A percentile compares a stretch with the other conserved stretches of the same genome.
Evolutionary conservation across 495 filamentous ascomycete species (phyloP).

Genomic region (Lepidopterella palustris): DNA sequence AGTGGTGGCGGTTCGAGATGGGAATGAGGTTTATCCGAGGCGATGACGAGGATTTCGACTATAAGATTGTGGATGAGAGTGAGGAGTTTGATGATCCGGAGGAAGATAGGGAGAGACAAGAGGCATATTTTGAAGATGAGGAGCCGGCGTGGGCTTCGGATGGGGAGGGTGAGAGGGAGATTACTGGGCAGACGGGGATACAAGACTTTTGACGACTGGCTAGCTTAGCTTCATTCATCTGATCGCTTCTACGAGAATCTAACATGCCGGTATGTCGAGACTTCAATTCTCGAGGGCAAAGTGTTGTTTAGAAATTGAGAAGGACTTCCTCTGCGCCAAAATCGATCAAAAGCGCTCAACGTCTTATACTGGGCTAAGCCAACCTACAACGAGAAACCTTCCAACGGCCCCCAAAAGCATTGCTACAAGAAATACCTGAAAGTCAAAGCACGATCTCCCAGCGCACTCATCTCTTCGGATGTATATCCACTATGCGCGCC

Average conservation of each 20-base stretch:
- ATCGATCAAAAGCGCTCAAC: no score
- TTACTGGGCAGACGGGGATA: constrained; percentile 68
- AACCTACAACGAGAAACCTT: neutral
- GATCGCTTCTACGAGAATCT: no score
- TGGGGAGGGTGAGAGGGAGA: constrained; percentile 34
- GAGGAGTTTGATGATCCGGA: constrained; percentile 60
- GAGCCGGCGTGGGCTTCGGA: constrained; percentile 57
- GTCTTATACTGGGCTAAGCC: no score
- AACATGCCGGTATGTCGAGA: no score
- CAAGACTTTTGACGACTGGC: constrained; percentile 59
- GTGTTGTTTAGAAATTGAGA: no score
- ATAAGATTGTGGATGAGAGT: constrained; percentile 58
- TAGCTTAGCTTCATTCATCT: no score
- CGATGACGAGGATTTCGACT: constrained; percentile 71
- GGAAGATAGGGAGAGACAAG: constrained; percentile 51
- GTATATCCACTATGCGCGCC: constrained; percentile 45
- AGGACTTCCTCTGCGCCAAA: no score
- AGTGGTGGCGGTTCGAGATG: constrained; percentile 63
- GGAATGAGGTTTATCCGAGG: constrained; percentile 63
- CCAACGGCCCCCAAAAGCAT: neutral
- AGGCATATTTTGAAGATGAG: constrained; percentile 73
- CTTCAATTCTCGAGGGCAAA: no score
- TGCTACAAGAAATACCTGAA: constrained; percentile 54
- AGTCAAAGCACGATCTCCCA: constrained; percentile 58
- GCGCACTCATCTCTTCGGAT: constrained; percentile 47